Evolutionary conservation across 208 protist genomes (phyloP).

Genomic region (Balamuthia mandrillaris): DNA sequence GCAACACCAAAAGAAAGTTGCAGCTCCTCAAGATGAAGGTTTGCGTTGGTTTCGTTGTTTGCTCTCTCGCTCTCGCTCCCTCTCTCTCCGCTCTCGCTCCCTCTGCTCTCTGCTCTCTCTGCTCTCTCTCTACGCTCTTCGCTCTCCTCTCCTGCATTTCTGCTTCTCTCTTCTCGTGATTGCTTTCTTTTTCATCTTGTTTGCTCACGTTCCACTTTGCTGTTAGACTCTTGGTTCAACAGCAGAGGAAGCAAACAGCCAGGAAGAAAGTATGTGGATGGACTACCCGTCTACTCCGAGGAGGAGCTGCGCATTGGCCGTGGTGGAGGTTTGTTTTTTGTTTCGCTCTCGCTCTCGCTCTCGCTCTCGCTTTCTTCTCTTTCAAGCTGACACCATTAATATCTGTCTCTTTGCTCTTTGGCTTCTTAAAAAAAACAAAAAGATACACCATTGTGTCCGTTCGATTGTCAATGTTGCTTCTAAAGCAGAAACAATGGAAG

Average conservation of each 20-base stretch:
- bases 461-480: background rate
- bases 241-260: background rate
- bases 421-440: too few relatives aligned
- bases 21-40: background rate
- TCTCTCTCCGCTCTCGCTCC: too few relatives aligned
- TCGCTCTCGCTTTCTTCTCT: too few relatives aligned
- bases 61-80: too few relatives aligned
- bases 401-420: too few relatives aligned
- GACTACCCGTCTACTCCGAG: background rate
- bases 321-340: background rate
- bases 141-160: background rate
- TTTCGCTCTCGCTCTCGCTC: background rate
- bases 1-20: background rate
- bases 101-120: too few relatives aligned
- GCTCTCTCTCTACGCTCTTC: background rate
- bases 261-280: background rate
- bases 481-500: background rate
- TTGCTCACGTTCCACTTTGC: background rate
- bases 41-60: background rate
- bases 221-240: background rate
- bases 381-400: background rate
- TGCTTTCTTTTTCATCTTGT: background rate
- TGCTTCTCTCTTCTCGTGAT: background rate
- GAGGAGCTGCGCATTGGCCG: background rate
- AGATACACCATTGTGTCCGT: background rate